Conservation (phyloP, 805 yeast genomes). For the Naumovozyma dairenensis region DNA sequence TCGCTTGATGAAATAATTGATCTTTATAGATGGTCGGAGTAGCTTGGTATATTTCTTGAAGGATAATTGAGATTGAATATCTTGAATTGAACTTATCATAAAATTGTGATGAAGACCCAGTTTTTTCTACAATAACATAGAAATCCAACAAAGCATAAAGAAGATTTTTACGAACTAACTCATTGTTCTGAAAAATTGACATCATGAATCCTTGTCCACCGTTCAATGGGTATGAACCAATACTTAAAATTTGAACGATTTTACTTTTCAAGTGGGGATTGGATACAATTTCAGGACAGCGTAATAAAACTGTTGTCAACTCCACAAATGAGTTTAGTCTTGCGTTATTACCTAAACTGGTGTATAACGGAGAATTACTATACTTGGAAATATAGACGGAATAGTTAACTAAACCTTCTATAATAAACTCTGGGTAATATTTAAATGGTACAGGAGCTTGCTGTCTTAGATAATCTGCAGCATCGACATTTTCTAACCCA, state of each 20-base stretch:
- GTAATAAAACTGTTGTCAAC: constrained; percentile 60
- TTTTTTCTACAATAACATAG: constrained; percentile 89
- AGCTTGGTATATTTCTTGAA: constrained; percentile 71
- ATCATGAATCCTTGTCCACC: constrained; percentile 70
- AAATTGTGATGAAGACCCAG: constrained; percentile 91
- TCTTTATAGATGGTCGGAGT: constrained; percentile 48
- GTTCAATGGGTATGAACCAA: constrained; percentile 53
- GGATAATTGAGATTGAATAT: constrained; percentile 71
- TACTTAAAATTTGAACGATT: constrained; percentile 68
- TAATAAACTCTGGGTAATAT: constrained; percentile 72
- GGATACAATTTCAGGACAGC: constrained; percentile 77
- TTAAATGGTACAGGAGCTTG: constrained; percentile 69
- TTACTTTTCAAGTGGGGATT: constrained; percentile 90
- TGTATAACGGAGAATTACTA: constrained; percentile 47
- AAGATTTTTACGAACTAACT: constrained; percentile 52
- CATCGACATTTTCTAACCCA: constrained; percentile 60
- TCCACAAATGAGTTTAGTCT: constrained; percentile 54
- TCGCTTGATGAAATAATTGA: constrained; percentile 62
- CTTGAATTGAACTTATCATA: constrained; percentile 92
- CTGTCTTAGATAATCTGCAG: constrained; percentile 57
- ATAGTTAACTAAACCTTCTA: constrained; percentile 75
- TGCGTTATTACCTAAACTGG: constrained; percentile 31
- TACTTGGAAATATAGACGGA: constrained; percentile 51
- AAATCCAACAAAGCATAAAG: constrained; percentile 79
- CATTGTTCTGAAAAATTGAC: constrained; percentile 52